Percentiles rank a stretch among this genome's conserved stretches.
Conservation (phyloP, 495 filamentous ascomycete genomes). For the Tuber magnatum region DNA sequence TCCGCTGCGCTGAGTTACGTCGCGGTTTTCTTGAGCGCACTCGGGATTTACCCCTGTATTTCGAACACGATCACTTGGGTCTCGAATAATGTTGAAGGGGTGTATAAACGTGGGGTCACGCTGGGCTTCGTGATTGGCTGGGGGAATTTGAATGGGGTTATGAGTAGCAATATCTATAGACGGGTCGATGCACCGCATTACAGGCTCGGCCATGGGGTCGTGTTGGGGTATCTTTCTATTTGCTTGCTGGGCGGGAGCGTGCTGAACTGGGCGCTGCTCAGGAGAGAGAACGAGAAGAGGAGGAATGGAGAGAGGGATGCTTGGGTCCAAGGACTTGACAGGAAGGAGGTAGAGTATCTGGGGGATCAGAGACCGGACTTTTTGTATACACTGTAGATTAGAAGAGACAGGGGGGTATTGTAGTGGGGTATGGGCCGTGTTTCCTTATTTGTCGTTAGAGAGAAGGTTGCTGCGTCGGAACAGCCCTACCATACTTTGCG, state of each 20-base stretch:
- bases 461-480: not conserved
- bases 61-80: conserved; percentile 88
- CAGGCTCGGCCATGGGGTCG: conserved; percentile 53
- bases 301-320: conserved; percentile 60
- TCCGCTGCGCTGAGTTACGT: conserved; percentile 65
- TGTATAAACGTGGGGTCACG: conserved; percentile 84
- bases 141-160: conserved; percentile 69
- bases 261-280: conserved; percentile 59
- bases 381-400: conserved; percentile 57
- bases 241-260: conserved; percentile 57
- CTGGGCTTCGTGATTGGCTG: conserved; percentile 80
- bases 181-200: conserved; percentile 51
- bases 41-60: conserved; percentile 88
- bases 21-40: conserved; percentile 74
- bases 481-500: not conserved
- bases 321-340: conserved; percentile 54
- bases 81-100: conserved; percentile 83
- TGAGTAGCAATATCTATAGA: conserved; percentile 46
- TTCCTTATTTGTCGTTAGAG: not conserved
- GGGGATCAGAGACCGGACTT: conserved; percentile 79
- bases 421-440: not conserved
- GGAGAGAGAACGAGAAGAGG: conserved; percentile 57
- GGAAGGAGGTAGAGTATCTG: conserved; percentile 53
- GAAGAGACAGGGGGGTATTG: not conserved
- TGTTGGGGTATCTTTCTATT: conserved; percentile 55